Evolutionary conservation across 192 early-diverging fungal genomes (phyloP).

Genomic region (Podila epicladia): DNA sequence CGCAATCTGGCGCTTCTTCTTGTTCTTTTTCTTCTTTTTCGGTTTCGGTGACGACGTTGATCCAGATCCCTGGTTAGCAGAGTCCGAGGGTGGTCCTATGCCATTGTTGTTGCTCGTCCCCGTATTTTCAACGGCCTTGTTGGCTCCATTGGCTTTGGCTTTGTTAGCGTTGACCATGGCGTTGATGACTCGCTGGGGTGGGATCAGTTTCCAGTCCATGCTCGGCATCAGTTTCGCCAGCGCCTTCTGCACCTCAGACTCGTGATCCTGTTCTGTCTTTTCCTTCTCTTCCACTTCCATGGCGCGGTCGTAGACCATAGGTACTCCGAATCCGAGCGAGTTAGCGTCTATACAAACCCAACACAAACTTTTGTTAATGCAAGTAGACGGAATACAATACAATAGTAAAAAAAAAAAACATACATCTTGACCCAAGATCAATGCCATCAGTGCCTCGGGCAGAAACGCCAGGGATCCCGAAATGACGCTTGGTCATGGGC

Average conservation of each 20-base stretch:
- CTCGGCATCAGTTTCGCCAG: constrained; percentile 47
- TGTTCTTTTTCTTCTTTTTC: constrained; percentile 40
- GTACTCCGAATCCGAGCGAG: constrained; percentile 47
- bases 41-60: constrained; percentile 9
- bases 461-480: constrained; percentile 39
- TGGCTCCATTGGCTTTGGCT: neutral
- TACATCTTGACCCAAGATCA: constrained; percentile 48
- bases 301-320: constrained; percentile 36
- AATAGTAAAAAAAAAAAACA: neutral
- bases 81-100: neutral
- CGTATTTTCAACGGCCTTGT: neutral
- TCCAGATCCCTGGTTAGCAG: neutral
- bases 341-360: constrained; percentile 16
- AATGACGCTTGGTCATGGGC: constrained; percentile 37
- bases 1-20: constrained; percentile 25
- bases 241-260: constrained; percentile 32
- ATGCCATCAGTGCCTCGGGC: constrained; percentile 42
- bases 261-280: constrained; percentile 9
- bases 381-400: neutral
- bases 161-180: constrained; percentile 14
- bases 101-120: neutral
- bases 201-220: constrained; percentile 43
- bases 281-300: constrained; percentile 11
- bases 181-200: constrained; percentile 30
- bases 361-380: neutral